Conservation (phyloP, 805 yeast genomes). For the Candida endomychidarum region DNA sequence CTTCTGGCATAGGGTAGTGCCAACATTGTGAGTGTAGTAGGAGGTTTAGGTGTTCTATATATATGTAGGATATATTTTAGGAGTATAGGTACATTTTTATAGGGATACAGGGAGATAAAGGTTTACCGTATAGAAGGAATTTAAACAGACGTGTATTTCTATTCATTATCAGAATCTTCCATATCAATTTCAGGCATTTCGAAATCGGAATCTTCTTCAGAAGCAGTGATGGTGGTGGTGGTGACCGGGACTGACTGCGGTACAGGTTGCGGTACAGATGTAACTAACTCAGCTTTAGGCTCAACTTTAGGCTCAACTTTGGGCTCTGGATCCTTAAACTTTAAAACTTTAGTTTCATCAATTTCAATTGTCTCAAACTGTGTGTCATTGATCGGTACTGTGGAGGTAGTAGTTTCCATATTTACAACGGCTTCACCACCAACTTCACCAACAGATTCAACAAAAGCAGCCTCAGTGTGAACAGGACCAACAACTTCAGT, state of each 20-base stretch:
- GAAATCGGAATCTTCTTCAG: constrained; percentile 41
- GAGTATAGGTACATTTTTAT: neutral
- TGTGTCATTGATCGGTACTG: too few relatives aligned
- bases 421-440: too few relatives aligned
- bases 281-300: neutral
- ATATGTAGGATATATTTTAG: too few relatives aligned
- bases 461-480: constrained; percentile 27
- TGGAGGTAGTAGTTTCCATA: too few relatives aligned
- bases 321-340: constrained; percentile 1
- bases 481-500: constrained; percentile 17
- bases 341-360: constrained; percentile 5
- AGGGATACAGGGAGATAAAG: neutral
- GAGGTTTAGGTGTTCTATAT: too few relatives aligned
- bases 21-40: too few relatives aligned
- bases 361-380: neutral
- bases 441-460: too few relatives aligned
- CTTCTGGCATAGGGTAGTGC: too few relatives aligned
- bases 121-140: neutral
- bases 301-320: neutral
- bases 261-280: too few relatives aligned
- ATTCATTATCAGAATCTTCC: constrained; percentile 42
- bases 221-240: neutral
- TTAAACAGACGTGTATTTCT: too few relatives aligned
- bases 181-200: constrained; percentile 51
- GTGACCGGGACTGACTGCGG: too few relatives aligned